Base-by-base conservation (phyloP, 2,329 filamentous ascomycete species). In the Aspergillus aculeatus region DNA sequence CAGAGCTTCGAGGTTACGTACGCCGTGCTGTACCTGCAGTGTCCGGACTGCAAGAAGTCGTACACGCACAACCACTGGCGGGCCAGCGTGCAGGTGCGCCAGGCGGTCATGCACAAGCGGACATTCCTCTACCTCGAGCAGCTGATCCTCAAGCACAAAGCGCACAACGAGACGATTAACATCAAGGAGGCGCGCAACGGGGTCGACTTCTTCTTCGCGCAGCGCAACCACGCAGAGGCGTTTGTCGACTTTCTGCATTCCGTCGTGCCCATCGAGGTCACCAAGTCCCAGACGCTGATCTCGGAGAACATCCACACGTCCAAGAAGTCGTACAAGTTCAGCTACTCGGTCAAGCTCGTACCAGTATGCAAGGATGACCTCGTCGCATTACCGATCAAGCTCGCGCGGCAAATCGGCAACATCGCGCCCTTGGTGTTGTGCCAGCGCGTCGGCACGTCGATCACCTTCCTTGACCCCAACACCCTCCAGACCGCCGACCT, bases 331-430 rank as follows among this genome's bases (percentile, higher is more conserved):
- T 98, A 94, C 85, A 99, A 99, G 76, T 97, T 97, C 79, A 89
- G 90, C 50, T 98, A 87, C 77, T 96, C 92, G 0, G 87, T 89
- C 56, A 91, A 97, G 73, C 78, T 99, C 51, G 89, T 98, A 24
- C 95, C 95, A 1, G 92, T 99, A 54, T 98, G 95, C 82, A 96
- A 97, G 77, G 95, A 99, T 69, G 95, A 99, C 73, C 82, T 99
- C 26, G 91, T 99, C 16, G 93, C 91, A 1, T 81, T 99, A 41
- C 95, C 95, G 0, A 87, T 96, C 64, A 92, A 92, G 67, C 81
- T 98, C 61, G 95, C 95, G 14, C 95, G 92, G 75, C 86, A 89
- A 58, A 82, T 90, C 54, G 93, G 95, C 64, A 97, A 96, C 76
- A 96, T 98, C 69, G 85, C 87, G 1, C 95, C 95, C 3, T 81